A percentile compares a stretch with the other conserved stretches of the same genome.
These are phyloP conservation scores for Rhizophora mangle DNA, from an alignment of 345 rosid genomes.

Conservation along the genomic window DNA sequence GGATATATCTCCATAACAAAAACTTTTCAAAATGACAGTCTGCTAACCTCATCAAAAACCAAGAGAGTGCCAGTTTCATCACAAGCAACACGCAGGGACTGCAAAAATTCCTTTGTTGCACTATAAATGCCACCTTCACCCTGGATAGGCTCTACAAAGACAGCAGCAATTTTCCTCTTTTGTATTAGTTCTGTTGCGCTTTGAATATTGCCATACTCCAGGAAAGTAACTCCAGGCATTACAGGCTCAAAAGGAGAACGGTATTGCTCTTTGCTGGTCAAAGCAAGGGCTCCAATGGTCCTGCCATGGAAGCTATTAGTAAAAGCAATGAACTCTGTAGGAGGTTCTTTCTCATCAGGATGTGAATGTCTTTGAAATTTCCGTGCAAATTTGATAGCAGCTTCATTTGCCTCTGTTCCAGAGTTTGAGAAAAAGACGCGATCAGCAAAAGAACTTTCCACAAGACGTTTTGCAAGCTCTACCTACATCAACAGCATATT, in stretches of 20 bases:
- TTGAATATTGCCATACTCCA: constrained; percentile 73
- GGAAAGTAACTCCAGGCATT: constrained; percentile 95
- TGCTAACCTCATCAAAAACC: constrained; percentile 85
- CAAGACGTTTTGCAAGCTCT: constrained; percentile 76
- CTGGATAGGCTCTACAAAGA: constrained; percentile 90
- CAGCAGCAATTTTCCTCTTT: constrained; percentile 71
- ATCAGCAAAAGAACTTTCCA: constrained; percentile 73
- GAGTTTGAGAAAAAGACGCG: constrained; percentile 83
- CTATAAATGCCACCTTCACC: constrained; percentile 95
- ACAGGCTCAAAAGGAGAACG: constrained; percentile 89
- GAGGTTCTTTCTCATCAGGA: constrained; percentile 50
- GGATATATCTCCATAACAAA: background rate
- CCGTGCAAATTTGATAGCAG: constrained; percentile 89
- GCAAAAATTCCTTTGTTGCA: constrained; percentile 73
- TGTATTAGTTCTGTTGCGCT: constrained; percentile 51
- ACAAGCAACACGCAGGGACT: constrained; percentile 68
- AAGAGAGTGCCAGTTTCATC: constrained; percentile 78
- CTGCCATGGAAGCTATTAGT: constrained; percentile 89
- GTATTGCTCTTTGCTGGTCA: constrained; percentile 88
- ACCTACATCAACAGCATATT: constrained; percentile 32
- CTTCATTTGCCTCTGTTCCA: constrained; percentile 96
- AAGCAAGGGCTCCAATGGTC: constrained; percentile 88
- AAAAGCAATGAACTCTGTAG: constrained; percentile 68
- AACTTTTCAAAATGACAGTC: background rate
- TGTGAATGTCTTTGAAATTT: constrained; percentile 69